Conservation (phyloP, 768 basidiomycete species). For the Leccinellum rugosiceps region DNA sequence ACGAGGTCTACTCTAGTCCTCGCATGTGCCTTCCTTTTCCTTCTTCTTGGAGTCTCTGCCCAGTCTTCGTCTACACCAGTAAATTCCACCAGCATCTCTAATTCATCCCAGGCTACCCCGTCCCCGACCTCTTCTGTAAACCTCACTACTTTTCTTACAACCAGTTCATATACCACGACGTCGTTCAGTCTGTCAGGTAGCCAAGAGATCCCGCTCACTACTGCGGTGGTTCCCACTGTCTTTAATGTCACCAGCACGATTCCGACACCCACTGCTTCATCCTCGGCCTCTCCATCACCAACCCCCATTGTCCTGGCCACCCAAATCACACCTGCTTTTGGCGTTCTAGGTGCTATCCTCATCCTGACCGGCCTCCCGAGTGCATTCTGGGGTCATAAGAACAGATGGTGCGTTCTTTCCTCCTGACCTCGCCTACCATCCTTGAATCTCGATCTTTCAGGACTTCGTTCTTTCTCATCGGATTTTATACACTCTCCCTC, state of each 20-base stretch:
- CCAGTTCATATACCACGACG: constrained; percentile 49
- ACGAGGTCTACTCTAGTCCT: constrained; percentile 9
- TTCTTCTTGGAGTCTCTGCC: constrained; percentile 34
- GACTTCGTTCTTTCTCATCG: constrained; percentile 92
- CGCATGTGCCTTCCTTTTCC: constrained; percentile 11
- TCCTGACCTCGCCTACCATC: background rate
- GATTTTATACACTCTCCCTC: constrained; percentile 85
- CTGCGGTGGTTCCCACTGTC: constrained; percentile 55
- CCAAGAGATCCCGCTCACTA: constrained; percentile 47
- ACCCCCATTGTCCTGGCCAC: constrained; percentile 49
- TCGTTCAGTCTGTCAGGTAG: constrained; percentile 46
- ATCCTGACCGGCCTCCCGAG: constrained; percentile 88
- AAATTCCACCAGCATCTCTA: constrained; percentile 17
- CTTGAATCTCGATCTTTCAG: constrained; percentile 37
- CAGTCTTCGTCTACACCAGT: constrained; percentile 32
- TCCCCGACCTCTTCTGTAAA: constrained; percentile 17
- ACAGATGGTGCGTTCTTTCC: constrained; percentile 68
- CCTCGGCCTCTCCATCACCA: constrained; percentile 37
- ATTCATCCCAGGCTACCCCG: background rate
- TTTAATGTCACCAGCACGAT: constrained; percentile 61
- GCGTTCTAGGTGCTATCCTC: constrained; percentile 81
- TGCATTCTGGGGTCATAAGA: constrained; percentile 92
- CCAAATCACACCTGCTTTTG: constrained; percentile 82
- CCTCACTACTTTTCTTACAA: constrained; percentile 54
- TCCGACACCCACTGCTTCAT: constrained; percentile 46